Percentiles rank a stretch among this genome's conserved stretches.
These are phyloP conservation scores for Cantharellus anzutake DNA, from an alignment of 768 basidiomycete genomes.

Conservation along the genomic window DNA sequence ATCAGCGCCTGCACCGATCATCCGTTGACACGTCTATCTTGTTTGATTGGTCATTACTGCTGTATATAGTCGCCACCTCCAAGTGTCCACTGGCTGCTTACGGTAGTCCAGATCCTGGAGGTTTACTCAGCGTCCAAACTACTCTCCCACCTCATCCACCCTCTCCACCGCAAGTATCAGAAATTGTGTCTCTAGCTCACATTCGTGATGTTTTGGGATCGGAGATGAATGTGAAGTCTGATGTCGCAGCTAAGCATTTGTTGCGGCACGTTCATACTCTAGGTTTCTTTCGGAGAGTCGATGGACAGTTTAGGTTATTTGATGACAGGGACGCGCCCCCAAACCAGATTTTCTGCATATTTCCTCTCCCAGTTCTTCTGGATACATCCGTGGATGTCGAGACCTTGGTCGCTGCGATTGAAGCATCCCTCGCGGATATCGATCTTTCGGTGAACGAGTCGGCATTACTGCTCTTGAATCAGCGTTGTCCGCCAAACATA, in stretches of 20 bases:
- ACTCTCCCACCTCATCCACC: constrained; percentile 11
- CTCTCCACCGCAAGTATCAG: constrained; percentile 28
- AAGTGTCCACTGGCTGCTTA: neutral
- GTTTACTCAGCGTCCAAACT: constrained; percentile 6
- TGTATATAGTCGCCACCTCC: constrained; percentile 32
- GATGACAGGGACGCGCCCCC: constrained; percentile 14
- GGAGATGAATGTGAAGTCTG: constrained; percentile 37
- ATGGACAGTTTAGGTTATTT: constrained; percentile 21
- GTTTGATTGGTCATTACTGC: constrained; percentile 49
- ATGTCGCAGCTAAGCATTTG: constrained; percentile 31
- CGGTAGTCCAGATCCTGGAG: neutral
- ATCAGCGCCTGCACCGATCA: constrained; percentile 11
- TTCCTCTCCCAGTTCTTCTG: constrained; percentile 50
- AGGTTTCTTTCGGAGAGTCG: constrained; percentile 37
- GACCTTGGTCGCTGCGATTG: constrained; percentile 47
- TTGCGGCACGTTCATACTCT: constrained; percentile 41
- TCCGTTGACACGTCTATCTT: constrained; percentile 25
- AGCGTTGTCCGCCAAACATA: constrained; percentile 56
- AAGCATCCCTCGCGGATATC: constrained; percentile 47
- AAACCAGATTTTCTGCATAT: constrained; percentile 28
- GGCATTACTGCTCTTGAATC: constrained; percentile 47
- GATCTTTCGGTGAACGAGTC: constrained; percentile 58
- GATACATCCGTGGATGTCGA: constrained; percentile 60
- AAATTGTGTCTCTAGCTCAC: constrained; percentile 37
- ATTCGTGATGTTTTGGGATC: constrained; percentile 39